These are phyloP conservation scores for Trichaptum fuscoviolaceum DNA, from an alignment of 768 basidiomycete species.

Conservation along the genomic window DNA sequence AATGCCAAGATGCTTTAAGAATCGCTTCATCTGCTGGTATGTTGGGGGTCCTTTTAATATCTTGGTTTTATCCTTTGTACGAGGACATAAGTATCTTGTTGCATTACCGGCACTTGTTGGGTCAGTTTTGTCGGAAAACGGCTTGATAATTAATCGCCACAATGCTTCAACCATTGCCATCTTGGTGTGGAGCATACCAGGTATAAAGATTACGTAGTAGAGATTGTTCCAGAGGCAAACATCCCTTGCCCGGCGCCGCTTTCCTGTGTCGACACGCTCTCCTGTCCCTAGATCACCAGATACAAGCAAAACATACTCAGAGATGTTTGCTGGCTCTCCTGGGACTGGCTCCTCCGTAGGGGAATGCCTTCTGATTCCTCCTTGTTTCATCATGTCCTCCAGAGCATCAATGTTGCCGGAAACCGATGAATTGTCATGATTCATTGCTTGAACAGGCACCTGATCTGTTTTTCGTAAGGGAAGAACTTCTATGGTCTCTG, in stretches of 20 bases:
- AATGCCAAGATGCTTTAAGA: too few relatives aligned
- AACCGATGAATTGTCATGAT: slow-evolving; percentile 15
- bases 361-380: slow-evolving; percentile 11
- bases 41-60: background rate
- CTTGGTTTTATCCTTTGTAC: too few relatives aligned
- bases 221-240: slow-evolving; percentile 13
- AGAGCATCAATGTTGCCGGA: slow-evolving; percentile 20
- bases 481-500: slow-evolving; percentile 15
- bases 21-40: slow-evolving; percentile 29
- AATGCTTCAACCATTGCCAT: slow-evolving; percentile 26
- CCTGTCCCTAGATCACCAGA: slow-evolving; percentile 21
- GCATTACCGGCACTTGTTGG: too few relatives aligned
- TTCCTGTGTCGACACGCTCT: slow-evolving; percentile 15
- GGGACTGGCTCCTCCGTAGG: background rate
- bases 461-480: slow-evolving; percentile 15
- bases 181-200: slow-evolving; percentile 27
- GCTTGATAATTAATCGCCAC: slow-evolving; percentile 21
- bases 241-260: slow-evolving; percentile 13
- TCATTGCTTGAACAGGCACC: slow-evolving; percentile 19
- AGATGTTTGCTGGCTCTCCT: slow-evolving; percentile 11
- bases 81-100: too few relatives aligned
- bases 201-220: slow-evolving; percentile 18
- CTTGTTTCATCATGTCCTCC: slow-evolving; percentile 19
- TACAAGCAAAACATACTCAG: slow-evolving; percentile 11
- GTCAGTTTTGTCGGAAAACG: background rate